A percentile compares a stretch with the other conserved stretches of the same genome.
phyloP scores from a whole-genome alignment of 345 rosid genomes.

The Rubroshorea leprosula region DNA sequence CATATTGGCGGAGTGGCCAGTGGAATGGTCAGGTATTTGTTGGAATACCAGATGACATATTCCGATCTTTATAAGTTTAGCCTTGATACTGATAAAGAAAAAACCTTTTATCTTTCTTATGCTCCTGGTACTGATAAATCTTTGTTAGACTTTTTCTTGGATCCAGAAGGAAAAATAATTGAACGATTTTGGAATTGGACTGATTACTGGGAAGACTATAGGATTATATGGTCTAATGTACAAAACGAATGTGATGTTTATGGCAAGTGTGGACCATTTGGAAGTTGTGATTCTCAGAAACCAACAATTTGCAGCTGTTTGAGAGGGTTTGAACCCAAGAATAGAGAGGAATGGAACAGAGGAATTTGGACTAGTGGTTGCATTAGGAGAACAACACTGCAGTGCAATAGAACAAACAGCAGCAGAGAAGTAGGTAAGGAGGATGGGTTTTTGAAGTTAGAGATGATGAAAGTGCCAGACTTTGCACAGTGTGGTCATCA shows the following conservation, averaged over 20 bases:
- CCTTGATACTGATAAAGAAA: conserved; percentile 20
- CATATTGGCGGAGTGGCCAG: conserved; percentile 48
- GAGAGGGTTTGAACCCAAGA: conserved; percentile 44
- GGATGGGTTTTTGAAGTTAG: conserved; percentile 35
- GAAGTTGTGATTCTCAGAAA: conserved; percentile 20
- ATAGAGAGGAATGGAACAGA: conserved; percentile 28
- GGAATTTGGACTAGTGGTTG: conserved; percentile 45
- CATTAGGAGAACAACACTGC: conserved; percentile 24
- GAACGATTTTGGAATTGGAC: conserved; percentile 13
- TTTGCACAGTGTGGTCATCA: conserved; percentile 12
- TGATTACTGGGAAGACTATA: conserved; percentile 17
- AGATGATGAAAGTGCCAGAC: conserved; percentile 36
- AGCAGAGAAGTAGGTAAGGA: conserved; percentile 21
- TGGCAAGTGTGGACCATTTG: conserved; percentile 45
- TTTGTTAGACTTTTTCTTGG: conserved; percentile 16
- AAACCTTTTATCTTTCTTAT: conserved; percentile 15
- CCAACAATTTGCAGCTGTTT: conserved; percentile 48
- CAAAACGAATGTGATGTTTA: conserved; percentile 34
- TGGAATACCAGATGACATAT: conserved; percentile 28
- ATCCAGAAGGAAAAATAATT: conserved; percentile 27
- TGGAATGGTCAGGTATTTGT: conserved; percentile 47
- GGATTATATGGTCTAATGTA: neutral
- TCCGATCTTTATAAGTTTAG: conserved; percentile 26
- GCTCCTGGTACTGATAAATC: neutral
- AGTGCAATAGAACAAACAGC: too few relatives aligned